Evolutionary conservation across 768 basidiomycete species (phyloP).

Genomic region (Tricholoma terreum): DNA sequence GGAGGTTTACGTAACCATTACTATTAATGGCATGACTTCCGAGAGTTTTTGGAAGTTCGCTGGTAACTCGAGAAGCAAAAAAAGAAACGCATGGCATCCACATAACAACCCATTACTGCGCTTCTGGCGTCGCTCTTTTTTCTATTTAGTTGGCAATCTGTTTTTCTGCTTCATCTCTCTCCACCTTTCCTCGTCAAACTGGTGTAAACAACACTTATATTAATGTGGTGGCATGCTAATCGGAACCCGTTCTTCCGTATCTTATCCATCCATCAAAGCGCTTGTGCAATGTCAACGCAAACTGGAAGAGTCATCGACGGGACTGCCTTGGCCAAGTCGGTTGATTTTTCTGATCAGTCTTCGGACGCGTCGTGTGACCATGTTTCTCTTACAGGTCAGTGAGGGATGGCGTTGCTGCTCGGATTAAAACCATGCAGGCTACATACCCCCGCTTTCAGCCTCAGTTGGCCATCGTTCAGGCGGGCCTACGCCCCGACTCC

Average conservation of each 20-base stretch:
- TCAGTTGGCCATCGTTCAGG: constrained; percentile 89
- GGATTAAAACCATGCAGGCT: constrained; percentile 61
- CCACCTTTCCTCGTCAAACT: constrained; percentile 14
- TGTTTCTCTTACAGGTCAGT: constrained; percentile 56
- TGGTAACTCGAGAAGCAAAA: not conserved
- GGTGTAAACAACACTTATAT: constrained; percentile 16
- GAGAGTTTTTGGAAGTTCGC: not conserved
- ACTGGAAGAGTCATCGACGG: constrained; percentile 72
- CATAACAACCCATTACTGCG: not conserved
- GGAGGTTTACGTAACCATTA: not conserved
- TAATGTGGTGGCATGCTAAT: constrained; percentile 17
- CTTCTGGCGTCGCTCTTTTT: not conserved
- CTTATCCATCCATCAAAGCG: constrained; percentile 36
- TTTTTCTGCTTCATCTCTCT: not conserved
- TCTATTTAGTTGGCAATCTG: not conserved
- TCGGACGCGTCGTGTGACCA: constrained; percentile 1
- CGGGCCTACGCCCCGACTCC: constrained; percentile 89
- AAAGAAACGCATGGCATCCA: not conserved
- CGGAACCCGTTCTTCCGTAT: constrained; percentile 14
- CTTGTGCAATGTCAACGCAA: constrained; percentile 36
- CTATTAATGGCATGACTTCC: not conserved
- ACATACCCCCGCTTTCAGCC: constrained; percentile 87
- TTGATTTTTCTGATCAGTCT: constrained; percentile 9
- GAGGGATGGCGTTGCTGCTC: constrained; percentile 69
- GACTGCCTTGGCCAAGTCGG: constrained; percentile 77